A percentile compares a stretch with the other conserved stretches of the same genome.
Evolutionary conservation across 148 eudicot genomes (phyloP).

Genomic region (Rheum nobile): DNA sequence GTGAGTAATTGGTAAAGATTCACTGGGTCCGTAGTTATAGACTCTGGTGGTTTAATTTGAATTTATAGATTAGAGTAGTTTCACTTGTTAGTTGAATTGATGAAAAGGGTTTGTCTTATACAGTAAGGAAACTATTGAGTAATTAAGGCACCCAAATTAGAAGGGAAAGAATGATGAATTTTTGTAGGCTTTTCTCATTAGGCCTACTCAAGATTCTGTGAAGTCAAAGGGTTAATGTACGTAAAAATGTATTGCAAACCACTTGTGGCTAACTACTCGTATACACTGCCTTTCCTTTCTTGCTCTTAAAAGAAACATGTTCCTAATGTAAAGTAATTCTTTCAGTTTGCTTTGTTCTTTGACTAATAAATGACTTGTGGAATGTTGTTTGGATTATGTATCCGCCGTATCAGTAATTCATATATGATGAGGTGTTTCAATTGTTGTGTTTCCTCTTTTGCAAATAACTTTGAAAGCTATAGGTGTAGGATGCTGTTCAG

Average conservation of each 20-base stretch:
- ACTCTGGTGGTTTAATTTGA: not conserved
- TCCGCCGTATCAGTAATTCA: not conserved
- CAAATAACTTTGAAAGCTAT: not conserved
- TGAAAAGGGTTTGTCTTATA: not conserved
- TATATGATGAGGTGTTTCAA: not conserved
- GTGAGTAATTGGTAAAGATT: conserved; percentile 23
- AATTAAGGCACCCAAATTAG: not conserved
- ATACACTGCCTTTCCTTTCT: not conserved
- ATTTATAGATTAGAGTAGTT: not conserved
- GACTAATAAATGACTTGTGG: not conserved
- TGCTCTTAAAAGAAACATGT: not conserved
- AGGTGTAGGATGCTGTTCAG: not conserved
- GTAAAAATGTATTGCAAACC: not conserved
- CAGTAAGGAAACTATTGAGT: not conserved
- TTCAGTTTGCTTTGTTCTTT: not conserved
- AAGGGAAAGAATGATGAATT: not conserved
- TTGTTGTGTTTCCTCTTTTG: not conserved
- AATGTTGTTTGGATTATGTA: not conserved
- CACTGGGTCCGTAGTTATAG: not conserved
- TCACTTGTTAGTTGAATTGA: not conserved
- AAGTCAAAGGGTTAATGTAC: not conserved
- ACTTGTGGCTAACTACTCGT: not conserved
- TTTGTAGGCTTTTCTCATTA: not conserved
- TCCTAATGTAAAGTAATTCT: too few species aligned
- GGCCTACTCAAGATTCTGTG: not conserved